Conservation (phyloP, 208 protist species). For the Wallacemonas collosoma region DNA sequence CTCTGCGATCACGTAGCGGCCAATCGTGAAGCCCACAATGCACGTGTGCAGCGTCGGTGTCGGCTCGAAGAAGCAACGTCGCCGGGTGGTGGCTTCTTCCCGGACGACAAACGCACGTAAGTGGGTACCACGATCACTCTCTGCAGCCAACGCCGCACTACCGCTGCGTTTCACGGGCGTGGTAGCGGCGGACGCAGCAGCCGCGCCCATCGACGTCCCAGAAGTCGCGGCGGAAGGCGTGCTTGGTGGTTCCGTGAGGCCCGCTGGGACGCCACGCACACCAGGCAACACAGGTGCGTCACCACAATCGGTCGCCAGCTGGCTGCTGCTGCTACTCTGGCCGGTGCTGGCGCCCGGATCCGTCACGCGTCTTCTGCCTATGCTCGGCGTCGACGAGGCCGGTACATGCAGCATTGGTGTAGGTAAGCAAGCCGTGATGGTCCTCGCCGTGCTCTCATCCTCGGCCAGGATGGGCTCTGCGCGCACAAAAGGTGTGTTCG, state of each 20-base stretch:
- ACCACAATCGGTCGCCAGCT: no score
- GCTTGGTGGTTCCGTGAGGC: no score
- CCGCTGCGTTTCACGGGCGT: background rate
- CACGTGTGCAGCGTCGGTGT: constrained; percentile 63
- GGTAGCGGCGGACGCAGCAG: background rate
- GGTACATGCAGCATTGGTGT: no score
- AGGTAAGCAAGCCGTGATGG: background rate
- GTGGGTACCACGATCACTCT: background rate
- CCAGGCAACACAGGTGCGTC: no score
- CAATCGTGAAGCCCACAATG: constrained; percentile 86
- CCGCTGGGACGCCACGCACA: no score
- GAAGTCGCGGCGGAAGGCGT: no score
- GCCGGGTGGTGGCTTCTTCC: background rate
- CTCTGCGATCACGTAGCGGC: constrained; percentile 91
- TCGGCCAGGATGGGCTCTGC: constrained; percentile 21
- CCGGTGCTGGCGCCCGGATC: no score
- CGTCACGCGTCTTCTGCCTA: no score
- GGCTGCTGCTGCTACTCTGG: no score
- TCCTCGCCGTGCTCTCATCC: background rate
- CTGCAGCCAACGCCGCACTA: background rate
- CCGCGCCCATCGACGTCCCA: no score
- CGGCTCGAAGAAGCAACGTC: constrained; percentile 35
- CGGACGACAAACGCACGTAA: constrained; percentile 6
- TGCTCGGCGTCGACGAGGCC: no score
- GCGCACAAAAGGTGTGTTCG: constrained; percentile 47